Base-by-base conservation (phyloP, 306 rosid genomes). In the Arachis hypogaea region DNA sequence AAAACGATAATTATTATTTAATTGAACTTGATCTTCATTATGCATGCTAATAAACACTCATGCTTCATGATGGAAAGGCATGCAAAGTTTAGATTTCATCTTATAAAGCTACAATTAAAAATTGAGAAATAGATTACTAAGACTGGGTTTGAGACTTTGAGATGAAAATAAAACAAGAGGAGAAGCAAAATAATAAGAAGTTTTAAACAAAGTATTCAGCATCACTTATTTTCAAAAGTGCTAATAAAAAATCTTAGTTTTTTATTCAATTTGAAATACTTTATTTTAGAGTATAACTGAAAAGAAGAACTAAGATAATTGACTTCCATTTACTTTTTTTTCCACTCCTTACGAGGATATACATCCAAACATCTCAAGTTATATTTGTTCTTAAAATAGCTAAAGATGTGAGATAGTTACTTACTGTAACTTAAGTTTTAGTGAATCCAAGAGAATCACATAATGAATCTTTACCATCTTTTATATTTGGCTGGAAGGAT, bases 371-470 rank as follows among this genome's bases (percentile, higher is more conserved):
- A 67, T 46, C 52, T 50, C 59, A 67, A n/a, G 45, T 22, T 73
- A 22, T 30, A 18, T 5, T 7, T 5, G 8, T 40, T 43, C 62
- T 14, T 18, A 51, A 52, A 69, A 59, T 45, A 44, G 46, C 16
- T 28, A 10, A 51, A 28, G 22, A 66, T 56, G 14, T 5, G 46
- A 64, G 58, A 71, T 11, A 18, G 68, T 11, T n/a, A 18, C 76
- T 83, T 82, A 86, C 90, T 7, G 80, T 63, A 55, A 83, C 85
- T 73, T 84, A 55, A 80, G 65, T 36, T 11, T 2, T 65, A 29
- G 77, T 63, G 71, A 74, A 89, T 45, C 88, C 90, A 79, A 89
- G 96, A 73, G 96, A 83, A 59, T 75, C 74, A 45, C 90, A 89
- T 1, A 10, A 9, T 14, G 69, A 55, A 41, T 73, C 79, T 59